These are phyloP conservation scores for Amphicarpaea edgeworthii DNA, from an alignment of 306 rosid species.

Conservation along the genomic window DNA sequence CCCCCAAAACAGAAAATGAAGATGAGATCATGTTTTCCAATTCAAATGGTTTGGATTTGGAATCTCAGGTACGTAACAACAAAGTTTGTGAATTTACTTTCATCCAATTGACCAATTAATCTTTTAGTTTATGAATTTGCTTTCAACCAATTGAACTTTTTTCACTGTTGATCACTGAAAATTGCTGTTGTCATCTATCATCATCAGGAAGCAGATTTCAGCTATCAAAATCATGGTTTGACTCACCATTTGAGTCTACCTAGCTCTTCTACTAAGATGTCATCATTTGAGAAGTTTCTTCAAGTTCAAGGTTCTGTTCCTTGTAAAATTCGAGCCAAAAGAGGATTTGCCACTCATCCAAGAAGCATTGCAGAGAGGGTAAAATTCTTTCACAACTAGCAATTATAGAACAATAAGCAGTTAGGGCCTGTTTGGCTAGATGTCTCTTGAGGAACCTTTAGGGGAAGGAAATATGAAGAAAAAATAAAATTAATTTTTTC, in stretches of 20 bases:
- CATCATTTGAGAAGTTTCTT: constrained; percentile 60
- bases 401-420: constrained; percentile 1
- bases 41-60: constrained; percentile 63
- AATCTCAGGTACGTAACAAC: constrained; percentile 58
- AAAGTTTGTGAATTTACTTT: not conserved
- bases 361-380: constrained; percentile 98
- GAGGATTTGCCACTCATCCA: constrained; percentile 97
- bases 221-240: constrained; percentile 53
- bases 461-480: too few relatives aligned
- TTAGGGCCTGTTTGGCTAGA: too few relatives aligned
- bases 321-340: constrained; percentile 83
- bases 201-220: constrained; percentile 55
- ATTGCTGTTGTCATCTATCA: not conserved
- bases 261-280: constrained; percentile 56
- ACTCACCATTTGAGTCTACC: constrained; percentile 83
- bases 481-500: too few relatives aligned
- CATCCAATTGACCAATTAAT: not conserved
- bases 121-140: not conserved
- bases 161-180: not conserved
- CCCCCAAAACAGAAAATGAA: constrained; percentile 60
- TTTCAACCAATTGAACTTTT: not conserved
- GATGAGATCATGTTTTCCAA: constrained; percentile 64
- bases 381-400: constrained; percentile 24
- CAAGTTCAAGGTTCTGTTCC: constrained; percentile 72
- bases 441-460: too few relatives aligned